Evolutionary conservation across 164 flowering plant species (phyloP).

Genomic region (Magnolia sinica): DNA sequence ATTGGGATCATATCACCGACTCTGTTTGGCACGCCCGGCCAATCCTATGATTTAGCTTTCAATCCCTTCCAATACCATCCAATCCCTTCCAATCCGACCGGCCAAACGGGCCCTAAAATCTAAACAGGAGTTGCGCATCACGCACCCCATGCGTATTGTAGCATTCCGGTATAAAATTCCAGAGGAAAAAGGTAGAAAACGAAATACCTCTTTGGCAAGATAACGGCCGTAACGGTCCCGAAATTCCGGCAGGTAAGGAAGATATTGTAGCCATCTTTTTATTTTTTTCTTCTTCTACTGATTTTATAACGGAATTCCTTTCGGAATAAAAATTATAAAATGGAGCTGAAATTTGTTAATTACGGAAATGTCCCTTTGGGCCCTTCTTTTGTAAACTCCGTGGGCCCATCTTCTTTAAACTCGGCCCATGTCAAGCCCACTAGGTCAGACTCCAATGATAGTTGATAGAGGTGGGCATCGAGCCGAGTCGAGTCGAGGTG

Average conservation of each 20-base stretch:
- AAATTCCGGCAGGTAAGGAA: slow-evolving; percentile 3
- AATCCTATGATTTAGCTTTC: too few species aligned
- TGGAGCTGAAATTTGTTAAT: neutral
- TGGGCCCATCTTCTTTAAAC: too few species aligned
- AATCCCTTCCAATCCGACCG: too few species aligned
- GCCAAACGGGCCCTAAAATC: too few species aligned
- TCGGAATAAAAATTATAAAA: neutral
- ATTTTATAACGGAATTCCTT: neutral
- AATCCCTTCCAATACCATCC: too few species aligned
- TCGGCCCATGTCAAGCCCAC: too few species aligned
- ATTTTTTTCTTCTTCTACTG: neutral
- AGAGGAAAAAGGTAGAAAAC: neutral
- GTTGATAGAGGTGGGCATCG: too few species aligned
- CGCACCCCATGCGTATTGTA: neutral
- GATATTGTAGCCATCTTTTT: neutral
- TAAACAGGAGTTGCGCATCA: too few species aligned
- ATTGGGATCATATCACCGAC: too few species aligned
- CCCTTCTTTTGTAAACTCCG: neutral
- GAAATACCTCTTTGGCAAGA: neutral
- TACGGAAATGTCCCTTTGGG: neutral
- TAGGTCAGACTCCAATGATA: too few species aligned
- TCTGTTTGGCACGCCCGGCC: too few species aligned
- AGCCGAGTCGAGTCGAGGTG: too few species aligned
- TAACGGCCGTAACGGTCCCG: neutral
- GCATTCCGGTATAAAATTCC: neutral